Base-by-base conservation (phyloP, 495 filamentous ascomycete genomes). In the Penicillium macrosclerotiorum region DNA sequence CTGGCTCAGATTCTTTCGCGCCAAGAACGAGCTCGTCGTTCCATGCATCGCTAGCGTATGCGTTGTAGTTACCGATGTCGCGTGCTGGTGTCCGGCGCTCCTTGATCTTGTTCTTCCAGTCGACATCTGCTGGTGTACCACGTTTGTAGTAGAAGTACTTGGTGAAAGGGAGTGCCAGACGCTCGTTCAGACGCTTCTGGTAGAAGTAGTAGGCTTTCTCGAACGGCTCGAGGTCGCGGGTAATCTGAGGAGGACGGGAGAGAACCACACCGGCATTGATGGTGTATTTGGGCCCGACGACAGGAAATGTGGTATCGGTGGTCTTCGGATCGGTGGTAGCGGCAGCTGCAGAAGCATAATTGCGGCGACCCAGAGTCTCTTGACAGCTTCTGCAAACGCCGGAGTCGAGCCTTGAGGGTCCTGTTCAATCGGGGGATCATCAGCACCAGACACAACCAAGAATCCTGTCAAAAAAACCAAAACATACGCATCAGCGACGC, bases 61-160 rank as follows among this genome's bases (percentile, higher is more conserved):
- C 81, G 51, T 88, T 84, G 71, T 96, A 99, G 19, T 81, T 76
- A 22, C 91, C 91, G 53, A 95, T 83, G 62, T 96, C 91, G 56
- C 86, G 80, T 27, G 88, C 85, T 1, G 88, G 69, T 27, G 88
- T 85, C 54, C 81, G 77, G 27, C 89, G 82, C 56, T 87, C 82
- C 54, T 77, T 76, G 32, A 85, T 75, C 68, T 96, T 95, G 58
- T 86, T 78, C 67, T 92, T 88, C 89, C 89, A 97, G 67, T 96
- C 93, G 18, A 85, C 72, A 54, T 95, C 89, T 5, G 79, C 72
- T 0, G 89, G 83, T 0, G 91, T 94, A 55, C 85, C 89, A 51
- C 83, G 84, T 76, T 94, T 95, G 85, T 90, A 95, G 78, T 95
- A 99, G 69, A 96, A 93, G 64, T 88, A 90, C 40, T 86, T 81